A percentile compares a stretch with the other conserved stretches of the same genome.
Conservation (phyloP, 2,329 filamentous ascomycete genomes). For the Lachnellula suecica region DNA sequence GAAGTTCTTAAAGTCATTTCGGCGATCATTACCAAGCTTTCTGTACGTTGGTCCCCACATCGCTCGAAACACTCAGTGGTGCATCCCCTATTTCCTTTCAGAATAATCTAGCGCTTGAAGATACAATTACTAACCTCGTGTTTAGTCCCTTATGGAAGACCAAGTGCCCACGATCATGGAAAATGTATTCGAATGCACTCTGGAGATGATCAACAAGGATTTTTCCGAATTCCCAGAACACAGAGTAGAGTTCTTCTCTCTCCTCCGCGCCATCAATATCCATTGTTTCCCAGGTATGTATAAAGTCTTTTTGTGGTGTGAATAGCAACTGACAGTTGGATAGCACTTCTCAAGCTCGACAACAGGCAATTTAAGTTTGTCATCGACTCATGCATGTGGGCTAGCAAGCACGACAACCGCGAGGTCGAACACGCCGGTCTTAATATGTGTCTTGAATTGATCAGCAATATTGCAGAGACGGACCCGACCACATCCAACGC, state of each 20-base stretch:
- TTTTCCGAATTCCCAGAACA: conserved; percentile 99
- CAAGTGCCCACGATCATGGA: conserved; percentile 98
- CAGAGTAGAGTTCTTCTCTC: conserved; percentile 98
- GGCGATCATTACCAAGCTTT: conserved; percentile 92
- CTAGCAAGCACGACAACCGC: conserved; percentile 99
- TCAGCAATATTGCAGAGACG: conserved; percentile 95
- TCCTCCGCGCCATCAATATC: conserved; percentile 91
- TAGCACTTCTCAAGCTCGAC: conserved; percentile 85
- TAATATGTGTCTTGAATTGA: conserved; percentile 96
- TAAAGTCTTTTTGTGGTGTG: background rate
- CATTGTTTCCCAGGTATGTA: conserved; percentile 82
- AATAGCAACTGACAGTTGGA: conserved; percentile 13
- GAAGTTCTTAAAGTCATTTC: conserved; percentile 98
- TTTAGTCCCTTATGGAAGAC: conserved; percentile 90
- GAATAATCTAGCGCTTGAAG: conserved; percentile 6
- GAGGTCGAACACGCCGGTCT: conserved; percentile 95
- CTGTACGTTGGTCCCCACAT: conserved; percentile 68
- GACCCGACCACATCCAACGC: conserved; percentile 83
- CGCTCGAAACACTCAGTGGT: conserved; percentile 47
- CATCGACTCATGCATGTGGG: conserved; percentile 99
- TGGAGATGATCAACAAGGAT: conserved; percentile 99
- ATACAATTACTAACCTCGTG: conserved; percentile 32
- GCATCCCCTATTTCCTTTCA: conserved; percentile 24
- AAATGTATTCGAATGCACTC: conserved; percentile 95
- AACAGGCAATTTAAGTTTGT: conserved; percentile 98